Percentiles rank a stretch among this genome's conserved stretches.
phyloP scores from a whole-genome alignment of 2,329 filamentous ascomycete genomes.

The Aureobasidium sp. region DNA sequence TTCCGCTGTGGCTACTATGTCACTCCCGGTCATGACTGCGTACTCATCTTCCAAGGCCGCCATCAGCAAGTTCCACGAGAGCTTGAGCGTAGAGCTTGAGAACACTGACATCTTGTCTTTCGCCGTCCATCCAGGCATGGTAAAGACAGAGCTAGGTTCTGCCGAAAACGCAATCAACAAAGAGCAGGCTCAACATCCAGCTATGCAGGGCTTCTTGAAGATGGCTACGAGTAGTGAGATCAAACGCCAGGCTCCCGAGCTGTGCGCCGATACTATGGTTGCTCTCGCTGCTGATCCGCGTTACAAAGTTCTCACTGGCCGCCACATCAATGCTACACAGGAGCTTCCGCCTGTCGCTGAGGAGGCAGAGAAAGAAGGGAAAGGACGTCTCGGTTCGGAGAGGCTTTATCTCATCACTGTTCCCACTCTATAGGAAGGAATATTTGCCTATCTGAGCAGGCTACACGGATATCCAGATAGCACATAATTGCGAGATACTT shows the following conservation, averaged over 20 bases:
- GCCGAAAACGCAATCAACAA: conserved; percentile 15
- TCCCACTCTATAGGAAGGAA: not conserved
- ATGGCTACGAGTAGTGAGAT: not conserved
- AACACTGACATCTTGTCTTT: conserved; percentile 13
- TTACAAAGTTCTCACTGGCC: conserved; percentile 14
- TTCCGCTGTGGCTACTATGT: conserved; percentile 12
- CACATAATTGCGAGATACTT: too few relatives aligned
- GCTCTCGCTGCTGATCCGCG: conserved; percentile 16
- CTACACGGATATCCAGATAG: too few relatives aligned
- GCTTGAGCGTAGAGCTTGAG: not conserved
- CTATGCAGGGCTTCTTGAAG: conserved; percentile 12
- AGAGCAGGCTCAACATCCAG: conserved; percentile 13
- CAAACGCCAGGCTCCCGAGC: conserved; percentile 14
- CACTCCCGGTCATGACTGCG: conserved; percentile 17
- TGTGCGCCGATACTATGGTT: conserved; percentile 16
- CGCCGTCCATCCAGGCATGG: conserved; percentile 16
- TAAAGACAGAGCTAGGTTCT: conserved; percentile 15
- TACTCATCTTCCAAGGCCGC: conserved; percentile 20
- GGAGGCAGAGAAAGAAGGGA: conserved; percentile 16
- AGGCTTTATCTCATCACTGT: conserved; percentile 13
- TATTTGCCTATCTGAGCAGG: too few relatives aligned
- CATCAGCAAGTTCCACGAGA: conserved; percentile 20
- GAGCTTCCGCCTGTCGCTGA: conserved; percentile 14
- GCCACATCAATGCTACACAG: conserved; percentile 16
- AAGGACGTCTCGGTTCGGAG: conserved; percentile 15